Conservation (phyloP, 2,329 filamentous ascomycete genomes). For the Pezicula neosporulosa region DNA sequence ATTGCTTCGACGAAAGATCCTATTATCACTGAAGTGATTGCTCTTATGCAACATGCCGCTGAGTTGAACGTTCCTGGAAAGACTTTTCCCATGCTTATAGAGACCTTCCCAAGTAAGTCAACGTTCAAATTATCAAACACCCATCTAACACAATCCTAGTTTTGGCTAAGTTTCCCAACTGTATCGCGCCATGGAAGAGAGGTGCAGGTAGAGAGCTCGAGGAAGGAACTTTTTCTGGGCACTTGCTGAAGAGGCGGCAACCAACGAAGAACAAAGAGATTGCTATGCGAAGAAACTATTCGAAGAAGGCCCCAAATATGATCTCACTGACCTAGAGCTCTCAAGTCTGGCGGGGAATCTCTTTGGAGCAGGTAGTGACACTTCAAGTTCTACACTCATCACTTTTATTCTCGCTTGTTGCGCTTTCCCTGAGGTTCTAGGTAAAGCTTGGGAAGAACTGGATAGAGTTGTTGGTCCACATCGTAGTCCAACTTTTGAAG, state of each 20-base stretch:
- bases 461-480: slow-evolving; percentile 32
- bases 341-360: slow-evolving; percentile 32
- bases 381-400: slow-evolving; percentile 28
- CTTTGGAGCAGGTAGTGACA: slow-evolving; percentile 37
- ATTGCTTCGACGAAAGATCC: slow-evolving; percentile 15
- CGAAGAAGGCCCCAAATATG: slow-evolving; percentile 17
- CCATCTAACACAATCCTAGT: slow-evolving; percentile 6
- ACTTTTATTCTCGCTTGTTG: slow-evolving; percentile 36
- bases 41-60: slow-evolving; percentile 18
- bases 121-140: neutral
- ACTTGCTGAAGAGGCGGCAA: slow-evolving; percentile 16
- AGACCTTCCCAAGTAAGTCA: slow-evolving; percentile 18
- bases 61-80: slow-evolving; percentile 20
- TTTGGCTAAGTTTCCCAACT: slow-evolving; percentile 16
- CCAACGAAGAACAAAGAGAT: slow-evolving; percentile 14
- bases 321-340: slow-evolving; percentile 14
- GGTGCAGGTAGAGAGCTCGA: slow-evolving; percentile 4
- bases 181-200: slow-evolving; percentile 19
- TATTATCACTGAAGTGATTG: slow-evolving; percentile 16
- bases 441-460: slow-evolving; percentile 36
- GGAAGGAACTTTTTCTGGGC: slow-evolving; percentile 18
- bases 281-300: slow-evolving; percentile 19
- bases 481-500: slow-evolving; percentile 31
- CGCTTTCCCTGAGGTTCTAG: slow-evolving; percentile 32
- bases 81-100: slow-evolving; percentile 20